Evolutionary conservation across 352 stramenopile genomes (phyloP).

Genomic region (Phytophthora rubi): DNA sequence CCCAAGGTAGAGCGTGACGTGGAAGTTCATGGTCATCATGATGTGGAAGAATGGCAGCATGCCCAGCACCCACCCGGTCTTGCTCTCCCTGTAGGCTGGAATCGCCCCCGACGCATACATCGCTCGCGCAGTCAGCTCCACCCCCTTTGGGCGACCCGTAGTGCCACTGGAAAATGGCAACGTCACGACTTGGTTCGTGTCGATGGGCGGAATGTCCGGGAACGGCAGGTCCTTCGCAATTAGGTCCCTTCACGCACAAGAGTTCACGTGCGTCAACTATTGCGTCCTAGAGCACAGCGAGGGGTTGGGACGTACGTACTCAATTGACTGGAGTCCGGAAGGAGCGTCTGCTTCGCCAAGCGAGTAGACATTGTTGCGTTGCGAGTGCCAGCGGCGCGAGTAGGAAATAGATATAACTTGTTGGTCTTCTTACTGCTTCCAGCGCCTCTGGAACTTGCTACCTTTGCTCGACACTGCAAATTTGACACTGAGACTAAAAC

Average conservation of each 20-base stretch:
- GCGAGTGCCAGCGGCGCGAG: too few species aligned
- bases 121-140: slow-evolving; percentile 87
- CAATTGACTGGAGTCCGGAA: slow-evolving; percentile 23
- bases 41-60: slow-evolving; percentile 94
- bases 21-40: slow-evolving; percentile 76
- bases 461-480: too few species aligned
- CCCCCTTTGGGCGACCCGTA: slow-evolving; percentile 88
- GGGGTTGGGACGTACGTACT: slow-evolving; percentile 17
- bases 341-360: slow-evolving; percentile 14
- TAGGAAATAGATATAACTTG: too few species aligned
- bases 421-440: too few species aligned
- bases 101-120: slow-evolving; percentile 80
- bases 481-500: too few species aligned
- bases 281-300: too few species aligned
- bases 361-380: slow-evolving; percentile 25
- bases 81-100: slow-evolving; percentile 40
- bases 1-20: slow-evolving; percentile 72
- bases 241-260: slow-evolving; percentile 55
- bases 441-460: too few species aligned
- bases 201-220: slow-evolving; percentile 20
- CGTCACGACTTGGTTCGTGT: slow-evolving; percentile 29
- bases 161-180: slow-evolving; percentile 94
- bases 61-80: slow-evolving; percentile 28
- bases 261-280: not conserved
- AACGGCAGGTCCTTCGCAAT: slow-evolving; percentile 25